phyloP scores from a whole-genome alignment of 768 basidiomycete species.

The Daedaleopsis sinensis region DNA sequence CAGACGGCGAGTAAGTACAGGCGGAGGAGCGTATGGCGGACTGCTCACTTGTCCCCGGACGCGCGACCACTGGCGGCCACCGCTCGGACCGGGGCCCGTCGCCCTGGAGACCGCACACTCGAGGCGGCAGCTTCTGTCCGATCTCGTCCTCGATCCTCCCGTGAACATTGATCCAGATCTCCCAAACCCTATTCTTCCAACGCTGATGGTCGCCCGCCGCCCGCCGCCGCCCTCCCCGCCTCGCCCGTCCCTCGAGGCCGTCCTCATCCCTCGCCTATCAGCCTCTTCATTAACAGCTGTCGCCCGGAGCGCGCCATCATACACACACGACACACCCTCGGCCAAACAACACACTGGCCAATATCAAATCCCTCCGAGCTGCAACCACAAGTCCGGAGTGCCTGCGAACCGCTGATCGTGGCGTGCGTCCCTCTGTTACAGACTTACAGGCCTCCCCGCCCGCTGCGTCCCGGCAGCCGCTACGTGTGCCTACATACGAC shows the following conservation, averaged over 20 bases:
- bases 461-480: background rate
- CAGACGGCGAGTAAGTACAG: too few relatives aligned
- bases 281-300: background rate
- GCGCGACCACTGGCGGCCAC: background rate
- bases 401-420: conserved; percentile 7
- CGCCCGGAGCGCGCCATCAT: background rate
- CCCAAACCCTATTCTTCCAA: background rate
- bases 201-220: background rate
- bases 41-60: too few relatives aligned
- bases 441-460: background rate
- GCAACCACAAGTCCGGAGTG: background rate
- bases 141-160: conserved; percentile 8
- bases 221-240: background rate
- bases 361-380: too few relatives aligned
- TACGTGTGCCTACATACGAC: background rate
- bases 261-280: too few relatives aligned
- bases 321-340: background rate
- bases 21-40: too few relatives aligned
- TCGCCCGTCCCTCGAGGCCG: background rate
- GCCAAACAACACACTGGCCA: too few relatives aligned
- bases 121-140: conserved; percentile 12
- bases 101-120: conserved; percentile 9
- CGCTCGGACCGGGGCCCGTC: conserved; percentile 9
- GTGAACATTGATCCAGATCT: conserved; percentile 13
- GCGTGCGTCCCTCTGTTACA: conserved; percentile 1